phyloP scores from a whole-genome alignment of 1,284 basidiomycete species.

The Ceratobasidium sp. region DNA sequence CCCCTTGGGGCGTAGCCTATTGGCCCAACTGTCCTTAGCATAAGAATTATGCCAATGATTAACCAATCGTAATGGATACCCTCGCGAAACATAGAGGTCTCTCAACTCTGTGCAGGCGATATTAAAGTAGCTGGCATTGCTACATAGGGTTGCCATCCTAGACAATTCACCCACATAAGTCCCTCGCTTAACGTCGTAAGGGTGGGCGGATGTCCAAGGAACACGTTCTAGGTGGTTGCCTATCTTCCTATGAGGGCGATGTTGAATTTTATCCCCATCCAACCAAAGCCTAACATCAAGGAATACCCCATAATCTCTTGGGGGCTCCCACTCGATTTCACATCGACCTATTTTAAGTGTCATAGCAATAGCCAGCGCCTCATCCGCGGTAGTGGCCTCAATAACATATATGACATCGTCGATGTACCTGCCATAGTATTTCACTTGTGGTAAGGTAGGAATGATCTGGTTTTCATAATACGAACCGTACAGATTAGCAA shows the following conservation, averaged over 20 bases:
- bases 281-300: slow-evolving; percentile 53
- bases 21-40: slow-evolving; percentile 1
- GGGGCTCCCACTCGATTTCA: slow-evolving; percentile 53
- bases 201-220: slow-evolving; percentile 56
- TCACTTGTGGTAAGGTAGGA: slow-evolving; percentile 47
- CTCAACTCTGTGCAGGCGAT: slow-evolving; percentile 49
- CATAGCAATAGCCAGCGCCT: slow-evolving; percentile 47
- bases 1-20: neutral
- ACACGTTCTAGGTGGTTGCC: slow-evolving; percentile 55
- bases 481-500: slow-evolving; percentile 54
- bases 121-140: slow-evolving; percentile 49
- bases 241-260: slow-evolving; percentile 53
- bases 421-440: slow-evolving; percentile 57
- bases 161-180: slow-evolving; percentile 56
- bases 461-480: slow-evolving; percentile 48
- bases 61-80: slow-evolving; percentile 51
- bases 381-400: slow-evolving; percentile 49
- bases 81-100: slow-evolving; percentile 51
- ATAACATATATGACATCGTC: slow-evolving; percentile 55
- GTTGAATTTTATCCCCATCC: slow-evolving; percentile 45
- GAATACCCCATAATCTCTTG: slow-evolving; percentile 48
- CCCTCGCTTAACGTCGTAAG: slow-evolving; percentile 54
- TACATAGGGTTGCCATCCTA: slow-evolving; percentile 55
- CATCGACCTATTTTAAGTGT: slow-evolving; percentile 50
- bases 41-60: slow-evolving; percentile 22